Base-by-base conservation (phyloP, 2,329 filamentous ascomycete genomes). In the Trichophyton verrucosum region DNA sequence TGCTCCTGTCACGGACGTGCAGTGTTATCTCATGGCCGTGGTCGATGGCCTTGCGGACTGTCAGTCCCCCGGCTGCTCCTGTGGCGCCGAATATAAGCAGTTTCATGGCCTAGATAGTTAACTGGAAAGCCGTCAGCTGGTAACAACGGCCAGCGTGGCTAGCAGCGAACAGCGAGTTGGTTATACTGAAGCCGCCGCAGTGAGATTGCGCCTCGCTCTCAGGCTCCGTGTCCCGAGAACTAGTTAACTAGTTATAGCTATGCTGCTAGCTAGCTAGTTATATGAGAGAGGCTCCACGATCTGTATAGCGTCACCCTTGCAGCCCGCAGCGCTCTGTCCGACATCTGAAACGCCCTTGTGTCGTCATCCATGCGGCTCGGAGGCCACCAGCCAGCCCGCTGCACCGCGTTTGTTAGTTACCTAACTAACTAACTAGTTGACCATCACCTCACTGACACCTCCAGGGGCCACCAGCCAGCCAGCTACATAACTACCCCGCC, bases 21-120 rank as follows among this genome's bases (percentile, higher is more conserved):
- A 64, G 62, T 6, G 62, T 65, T 15, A 63, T 57, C 20, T 62
- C 57, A 33, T 63, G 64, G 11, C 64, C 64, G 46, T 61, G 62
- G 13, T 62, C 57, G 36, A 62, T 56, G 11, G 64, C 62, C 13
- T 64, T 64, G 42, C 62, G 60, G 36, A 57, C 56, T 6, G 61
- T 61, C 61, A 47, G 60, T 8, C 30, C 58, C 3, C 64, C 62
- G 1, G 36, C 58, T 2, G 49, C 30, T 3, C 61, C 62, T n/a
- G 61, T 65, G 17, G 59, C 62, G 40, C 64, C 62, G 38, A 65
- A 55, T 30, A 65, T 62, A 40, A 65, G 61, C 24, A 65, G 46
- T 20, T 60, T 75, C 62, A 75, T 68, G 20, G 13, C 42, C 24
- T 24, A 24, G n/a, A 1, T 9, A 20, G 6, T 38, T 13, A 38